A percentile compares a stretch with the other conserved stretches of the same genome.
Conservation (phyloP, 225 moss, liverwort and hornwort genomes). For the Physcomitrellopsis africana region DNA sequence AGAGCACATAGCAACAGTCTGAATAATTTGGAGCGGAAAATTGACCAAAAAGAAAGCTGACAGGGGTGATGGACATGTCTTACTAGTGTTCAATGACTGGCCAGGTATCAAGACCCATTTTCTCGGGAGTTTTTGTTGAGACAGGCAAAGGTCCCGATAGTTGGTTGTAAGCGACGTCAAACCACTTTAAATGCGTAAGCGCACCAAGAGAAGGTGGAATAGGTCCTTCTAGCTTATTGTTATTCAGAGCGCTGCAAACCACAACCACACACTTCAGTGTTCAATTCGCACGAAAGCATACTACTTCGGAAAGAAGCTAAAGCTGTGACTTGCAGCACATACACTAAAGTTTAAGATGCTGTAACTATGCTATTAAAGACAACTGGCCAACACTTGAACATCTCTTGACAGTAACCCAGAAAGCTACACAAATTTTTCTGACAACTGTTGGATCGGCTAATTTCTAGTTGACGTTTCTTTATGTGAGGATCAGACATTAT, state of each 20-base stretch:
- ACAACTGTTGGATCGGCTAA: no score
- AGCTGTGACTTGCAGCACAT: no score
- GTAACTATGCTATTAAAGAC: no score
- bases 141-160: conserved; percentile 43
- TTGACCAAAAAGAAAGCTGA: background rate
- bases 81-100: conserved; percentile 53
- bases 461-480: no score
- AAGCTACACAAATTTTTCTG: no score
- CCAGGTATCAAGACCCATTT: conserved; percentile 62
- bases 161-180: conserved; percentile 51
- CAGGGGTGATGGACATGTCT: background rate
- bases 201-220: conserved; percentile 51
- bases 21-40: background rate
- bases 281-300: background rate
- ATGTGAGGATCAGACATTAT: no score
- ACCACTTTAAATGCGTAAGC: conserved; percentile 32
- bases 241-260: conserved; percentile 43
- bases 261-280: conserved; percentile 4
- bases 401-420: no score
- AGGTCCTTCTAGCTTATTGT: conserved; percentile 29
- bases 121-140: conserved; percentile 37
- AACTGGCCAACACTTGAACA: no score
- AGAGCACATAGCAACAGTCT: background rate
- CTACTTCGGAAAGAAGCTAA: no score
- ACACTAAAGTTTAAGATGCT: no score